Conservation (phyloP, 257 asterid genomes). For the Lycium ferocissimum region DNA sequence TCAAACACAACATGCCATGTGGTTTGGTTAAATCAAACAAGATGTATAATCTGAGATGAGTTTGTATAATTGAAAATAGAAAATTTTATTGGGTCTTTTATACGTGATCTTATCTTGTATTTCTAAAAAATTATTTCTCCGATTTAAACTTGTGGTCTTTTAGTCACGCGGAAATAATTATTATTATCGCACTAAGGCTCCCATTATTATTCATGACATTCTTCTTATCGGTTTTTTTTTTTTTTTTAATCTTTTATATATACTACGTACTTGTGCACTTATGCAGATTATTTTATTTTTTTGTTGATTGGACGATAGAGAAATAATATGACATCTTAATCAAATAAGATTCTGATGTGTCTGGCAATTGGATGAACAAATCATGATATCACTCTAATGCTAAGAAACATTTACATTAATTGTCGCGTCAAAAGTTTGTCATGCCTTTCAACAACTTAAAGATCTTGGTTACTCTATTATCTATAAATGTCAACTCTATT, state of each 20-base stretch:
- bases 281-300: neutral
- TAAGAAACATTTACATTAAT: neutral
- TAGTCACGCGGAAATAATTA: neutral
- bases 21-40: neutral
- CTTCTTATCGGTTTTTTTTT: neutral
- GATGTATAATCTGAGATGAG: neutral
- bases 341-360: neutral
- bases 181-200: neutral
- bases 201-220: neutral
- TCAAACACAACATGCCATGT: neutral
- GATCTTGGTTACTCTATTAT: neutral
- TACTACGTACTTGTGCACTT: neutral
- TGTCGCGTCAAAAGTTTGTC: slow-evolving; percentile 18
- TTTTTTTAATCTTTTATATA: neutral
- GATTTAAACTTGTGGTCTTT: neutral
- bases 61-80: neutral
- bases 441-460: neutral
- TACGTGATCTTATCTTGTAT: neutral
- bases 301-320: neutral
- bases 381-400: neutral
- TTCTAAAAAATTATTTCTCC: too few species aligned
- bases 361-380: neutral
- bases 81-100: neutral
- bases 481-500: neutral
- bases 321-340: neutral